Evolutionary conservation across 371 early-diverging fungal genomes (phyloP), one percentile per base, ranked within the genome.

Genomic region (Mucor velutinosus): DNA sequence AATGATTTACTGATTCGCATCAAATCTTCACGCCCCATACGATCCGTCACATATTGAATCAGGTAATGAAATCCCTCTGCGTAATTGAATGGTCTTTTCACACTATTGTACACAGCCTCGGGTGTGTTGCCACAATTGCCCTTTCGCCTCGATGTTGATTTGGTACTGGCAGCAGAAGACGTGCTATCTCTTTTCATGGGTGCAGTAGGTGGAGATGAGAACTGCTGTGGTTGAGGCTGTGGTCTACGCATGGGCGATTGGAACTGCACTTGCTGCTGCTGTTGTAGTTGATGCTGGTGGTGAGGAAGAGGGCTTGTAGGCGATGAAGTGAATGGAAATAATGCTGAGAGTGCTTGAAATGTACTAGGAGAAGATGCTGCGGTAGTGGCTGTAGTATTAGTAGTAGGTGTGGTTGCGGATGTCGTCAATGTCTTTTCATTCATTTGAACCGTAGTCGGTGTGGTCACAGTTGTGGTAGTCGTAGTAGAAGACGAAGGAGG

Each of bases 31-130:
- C 90, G 87, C 67, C 86, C 86, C 95, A 96, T 94, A 47, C 95
- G 92, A 62, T 89, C 91, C 60, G 86, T 86, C n/a, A 93, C 90
- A 66, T 90, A 90, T 56, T 87, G 85, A 39, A 93, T 84, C 23
- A 95, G 78, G 69, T 91, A 93, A 69, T 95, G 97, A 76, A 93
- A 96, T 3, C 97, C 97, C 65, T 91, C 92, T 7, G 91, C 89
- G 79, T 96, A 95, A 66, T 93, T 91, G 78, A 92, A 94, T 7
- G 97, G 94, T 60, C 85, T 81, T 35, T 79, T 79, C 11, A 94
- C 92, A 58, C 84, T 78, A 32, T 83, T 81, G 74, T 94, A 92
- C 86, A 73, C 70, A 21, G 85, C 89, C 60, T 84, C 84, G 10
- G 84, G 83, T 30, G 84, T 79, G 19, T 76, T 82, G 1, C 74